Conservation (phyloP, 305 asterid genomes). For the Andrographis paniculata region DNA sequence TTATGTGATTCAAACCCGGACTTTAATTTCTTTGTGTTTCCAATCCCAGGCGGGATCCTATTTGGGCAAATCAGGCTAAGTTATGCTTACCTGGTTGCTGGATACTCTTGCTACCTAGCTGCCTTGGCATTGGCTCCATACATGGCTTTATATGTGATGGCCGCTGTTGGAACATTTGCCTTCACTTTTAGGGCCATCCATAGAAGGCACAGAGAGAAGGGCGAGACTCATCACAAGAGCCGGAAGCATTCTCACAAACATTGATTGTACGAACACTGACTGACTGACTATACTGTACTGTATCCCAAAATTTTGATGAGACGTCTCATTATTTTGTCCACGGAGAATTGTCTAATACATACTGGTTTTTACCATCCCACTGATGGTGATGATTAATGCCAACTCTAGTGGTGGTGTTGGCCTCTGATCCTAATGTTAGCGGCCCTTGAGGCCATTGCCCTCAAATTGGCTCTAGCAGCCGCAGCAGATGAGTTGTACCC, state of each 20-base stretch:
- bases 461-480: constrained; percentile 38
- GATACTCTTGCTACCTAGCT: constrained; percentile 54
- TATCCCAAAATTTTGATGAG: neutral
- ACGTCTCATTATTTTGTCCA: too few species aligned
- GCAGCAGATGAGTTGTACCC: constrained; percentile 15
- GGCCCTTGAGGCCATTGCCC: constrained; percentile 49
- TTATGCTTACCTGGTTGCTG: constrained; percentile 69
- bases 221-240: constrained; percentile 47
- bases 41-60: constrained; percentile 46
- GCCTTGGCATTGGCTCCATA: constrained; percentile 81
- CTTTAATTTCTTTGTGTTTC: constrained; percentile 63
- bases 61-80: constrained; percentile 65
- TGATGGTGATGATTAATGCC: neutral
- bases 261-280: constrained; percentile 18
- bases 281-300: constrained; percentile 23
- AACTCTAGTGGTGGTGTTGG: too few species aligned
- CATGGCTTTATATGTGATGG: constrained; percentile 64
- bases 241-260: constrained; percentile 28
- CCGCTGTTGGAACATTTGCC: constrained; percentile 57
- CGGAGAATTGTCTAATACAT: too few species aligned
- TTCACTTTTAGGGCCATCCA: constrained; percentile 63
- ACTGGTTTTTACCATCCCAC: neutral
- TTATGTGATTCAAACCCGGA: constrained; percentile 71
- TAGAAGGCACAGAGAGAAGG: constrained; percentile 47
- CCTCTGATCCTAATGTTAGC: constrained; percentile 27